Evolutionary conservation across 78 protist species (phyloP), one percentile per base, ranked within the genome.

Genomic region (Ministeria vibrans): DNA sequence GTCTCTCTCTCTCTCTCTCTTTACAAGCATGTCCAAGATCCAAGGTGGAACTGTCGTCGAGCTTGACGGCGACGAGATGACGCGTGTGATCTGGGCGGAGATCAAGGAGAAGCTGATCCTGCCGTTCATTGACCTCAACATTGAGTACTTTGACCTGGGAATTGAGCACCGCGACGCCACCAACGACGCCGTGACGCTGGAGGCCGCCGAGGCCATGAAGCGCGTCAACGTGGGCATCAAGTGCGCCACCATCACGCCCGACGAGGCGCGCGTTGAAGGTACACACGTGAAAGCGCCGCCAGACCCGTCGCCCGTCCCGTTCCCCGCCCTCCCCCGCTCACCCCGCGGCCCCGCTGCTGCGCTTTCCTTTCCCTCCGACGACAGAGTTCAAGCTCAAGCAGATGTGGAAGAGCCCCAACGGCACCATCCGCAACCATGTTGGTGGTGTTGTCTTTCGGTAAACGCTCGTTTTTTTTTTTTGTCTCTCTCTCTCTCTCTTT

Each of bases 171-270:
- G 95, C 55, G 92, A 90, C 38, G 74, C 75, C 13, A 84, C 93
- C 22, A 30, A 87, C 28, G 92, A 87, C 63, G 55, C 78, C 43
- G 86, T 92, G 77, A 95, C 96, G 44, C n/a, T 88, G 28, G 96
- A 95, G 22, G 80, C 88, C 55, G 95, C 94, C 62, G 34, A 82
- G 44, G 97, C 96, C 63, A 92, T 92, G 74, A 7, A 49, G 71
- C 51, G 83, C 66, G 22, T 25, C 82, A 74, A 83, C 44, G 71
- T 92, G 44, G 97, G 96, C 68, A 86, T 94, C 88, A 94, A 94
- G 92, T 94, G 96, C 83, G 96, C 97, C 38, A 95, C 97, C 41
- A 95, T 93, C 85, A 95, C 97, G 9, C 96, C 97, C 70, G 94
- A 92, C 34, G 95, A 90, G 81, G 87, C 53, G 38, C 80, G 97